Base-by-base conservation (phyloP, 768 basidiomycete genomes). In the Amanita subjunquillea region DNA sequence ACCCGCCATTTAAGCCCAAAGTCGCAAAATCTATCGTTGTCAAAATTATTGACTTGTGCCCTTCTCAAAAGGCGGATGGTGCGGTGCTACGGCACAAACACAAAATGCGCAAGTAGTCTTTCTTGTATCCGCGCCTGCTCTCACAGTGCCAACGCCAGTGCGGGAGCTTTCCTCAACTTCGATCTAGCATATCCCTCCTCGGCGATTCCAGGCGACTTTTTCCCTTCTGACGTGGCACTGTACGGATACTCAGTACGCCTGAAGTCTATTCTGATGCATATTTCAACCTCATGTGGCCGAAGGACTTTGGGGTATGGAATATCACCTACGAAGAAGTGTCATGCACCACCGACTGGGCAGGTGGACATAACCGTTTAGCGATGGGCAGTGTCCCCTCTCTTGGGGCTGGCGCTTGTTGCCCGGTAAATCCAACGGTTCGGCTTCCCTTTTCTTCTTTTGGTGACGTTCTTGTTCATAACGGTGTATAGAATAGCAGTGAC, bases 221-320 rank as follows among this genome's bases (percentile, higher is more conserved):
- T 88, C 62, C 90, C 89, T 0, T 85, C 82, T 4, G 72, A 91
- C 60, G 72, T 65, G 55, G 62, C 80, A 4, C 60, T 79, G 8
- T 91, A 91, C 62, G 88, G 87, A 44, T 74, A 75, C 57, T 73
- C 63, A 51, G 70, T 69, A 53, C 22, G 57, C 59, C 38, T 47
- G 17, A 44, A 50, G 23, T 37, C 27, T 29, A 8, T 20, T 4
- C 12, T 22, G 13, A 17, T 40, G n/a, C 15, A 12, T 13, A 37
- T 47, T 36, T 46, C 22, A 48, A 50, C 50, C 27, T 30, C 27
- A 29, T 10, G 13, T 48, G 34, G 36, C 27, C 8, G 42, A 41
- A 86, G 84, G 90, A 91, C 60, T 91, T 91, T 69, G 87, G 90
- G 47, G 80, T 91, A 17, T 92, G 90, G 89, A 89, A 90, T 59